Conservation (phyloP, 495 filamentous ascomycete species). For the Neurospora pannonica region DNA sequence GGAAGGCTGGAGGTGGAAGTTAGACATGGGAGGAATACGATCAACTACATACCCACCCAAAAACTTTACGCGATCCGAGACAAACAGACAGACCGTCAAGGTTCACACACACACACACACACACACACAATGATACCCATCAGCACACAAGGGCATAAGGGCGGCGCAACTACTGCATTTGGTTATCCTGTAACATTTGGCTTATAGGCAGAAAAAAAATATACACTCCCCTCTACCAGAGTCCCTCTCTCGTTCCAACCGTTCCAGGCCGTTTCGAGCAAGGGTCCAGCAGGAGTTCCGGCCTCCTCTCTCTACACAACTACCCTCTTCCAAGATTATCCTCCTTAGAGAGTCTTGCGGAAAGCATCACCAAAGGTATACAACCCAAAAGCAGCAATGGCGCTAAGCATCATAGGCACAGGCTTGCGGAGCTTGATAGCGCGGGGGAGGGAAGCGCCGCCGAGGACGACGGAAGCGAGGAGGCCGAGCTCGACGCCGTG, state of each 20-base stretch:
- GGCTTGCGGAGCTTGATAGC: constrained; percentile 72
- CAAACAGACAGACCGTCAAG: not conserved
- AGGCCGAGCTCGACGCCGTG: constrained; percentile 69
- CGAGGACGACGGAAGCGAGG: constrained; percentile 72
- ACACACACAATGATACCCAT: not conserved
- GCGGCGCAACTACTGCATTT: no score
- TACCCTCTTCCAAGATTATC: no score
- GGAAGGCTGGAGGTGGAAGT: no score
- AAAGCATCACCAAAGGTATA: constrained; percentile 51
- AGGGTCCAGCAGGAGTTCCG: no score
- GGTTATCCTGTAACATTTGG: no score
- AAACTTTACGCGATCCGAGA: no score
- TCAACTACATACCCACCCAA: no score
- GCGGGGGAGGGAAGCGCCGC: constrained; percentile 71
- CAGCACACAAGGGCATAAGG: not conserved
- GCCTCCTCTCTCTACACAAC: no score
- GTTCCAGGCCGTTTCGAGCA: no score
- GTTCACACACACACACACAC: no score
- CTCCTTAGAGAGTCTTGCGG: constrained; percentile 20
- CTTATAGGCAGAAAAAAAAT: not conserved
- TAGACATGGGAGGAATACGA: no score
- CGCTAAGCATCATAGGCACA: constrained; percentile 62
- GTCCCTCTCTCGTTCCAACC: no score
- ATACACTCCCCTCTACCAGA: not conserved
- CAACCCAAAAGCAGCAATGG: constrained; percentile 51